phyloP scores from a whole-genome alignment of 164 flowering plant species.

The Magnolia sinica region DNA sequence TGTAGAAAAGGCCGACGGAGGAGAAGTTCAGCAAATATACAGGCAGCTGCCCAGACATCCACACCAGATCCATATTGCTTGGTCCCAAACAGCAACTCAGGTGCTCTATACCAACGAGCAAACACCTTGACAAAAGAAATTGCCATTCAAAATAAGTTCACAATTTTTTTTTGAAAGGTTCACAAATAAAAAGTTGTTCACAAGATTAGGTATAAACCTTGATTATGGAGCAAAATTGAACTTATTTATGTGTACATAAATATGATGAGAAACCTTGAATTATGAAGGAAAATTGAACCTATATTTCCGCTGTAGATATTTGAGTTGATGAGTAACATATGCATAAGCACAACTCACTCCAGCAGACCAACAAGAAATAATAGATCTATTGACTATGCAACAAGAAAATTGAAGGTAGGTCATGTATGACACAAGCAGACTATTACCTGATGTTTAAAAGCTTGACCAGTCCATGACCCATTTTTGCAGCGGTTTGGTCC shows the following conservation, averaged over 20 bases:
- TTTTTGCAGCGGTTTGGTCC: no score
- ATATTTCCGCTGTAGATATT: no score
- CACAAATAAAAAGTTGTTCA: background rate
- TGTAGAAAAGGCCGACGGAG: slow-evolving; percentile 91
- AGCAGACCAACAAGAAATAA: no score
- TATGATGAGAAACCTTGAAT: no score
- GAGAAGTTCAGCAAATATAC: slow-evolving; percentile 96
- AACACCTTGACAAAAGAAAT: slow-evolving; percentile 57
- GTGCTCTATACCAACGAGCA: slow-evolving; percentile 99
- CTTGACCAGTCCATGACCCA: no score
- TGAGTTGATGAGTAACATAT: no score
- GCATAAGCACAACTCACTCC: no score
- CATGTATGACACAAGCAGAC: no score
- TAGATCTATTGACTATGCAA: no score
- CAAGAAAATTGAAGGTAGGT: no score
- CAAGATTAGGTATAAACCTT: background rate
- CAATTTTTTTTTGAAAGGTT: background rate
- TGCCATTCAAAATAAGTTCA: background rate
- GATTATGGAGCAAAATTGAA: background rate
- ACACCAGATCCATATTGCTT: slow-evolving; percentile 95
- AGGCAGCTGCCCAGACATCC: slow-evolving; percentile 98
- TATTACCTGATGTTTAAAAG: no score
- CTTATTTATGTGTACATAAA: background rate
- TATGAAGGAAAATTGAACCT: no score
- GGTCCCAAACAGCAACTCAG: slow-evolving; percentile 93